Percentiles rank a stretch among this genome's conserved stretches.
These are phyloP conservation scores for Globisporangium polare DNA, from an alignment of 352 stramenopile genomes.

Conservation along the genomic window DNA sequence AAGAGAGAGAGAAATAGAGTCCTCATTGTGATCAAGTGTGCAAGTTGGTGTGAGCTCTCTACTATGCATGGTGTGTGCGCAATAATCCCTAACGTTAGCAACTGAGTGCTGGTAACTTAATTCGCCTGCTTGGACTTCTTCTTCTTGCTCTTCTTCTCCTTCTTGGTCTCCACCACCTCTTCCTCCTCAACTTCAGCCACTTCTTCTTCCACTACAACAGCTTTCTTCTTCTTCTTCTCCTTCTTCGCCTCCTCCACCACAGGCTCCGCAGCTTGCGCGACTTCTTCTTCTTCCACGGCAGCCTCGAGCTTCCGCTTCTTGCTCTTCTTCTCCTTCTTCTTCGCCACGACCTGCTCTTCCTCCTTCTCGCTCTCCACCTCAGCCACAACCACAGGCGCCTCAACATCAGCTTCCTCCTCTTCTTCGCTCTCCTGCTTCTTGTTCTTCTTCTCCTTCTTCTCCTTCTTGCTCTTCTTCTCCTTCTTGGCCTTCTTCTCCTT, in stretches of 20 bases:
- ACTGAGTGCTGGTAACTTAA: not conserved
- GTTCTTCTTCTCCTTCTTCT: slow-evolving; percentile 9
- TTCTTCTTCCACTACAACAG: slow-evolving; percentile 1
- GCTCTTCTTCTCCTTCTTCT: slow-evolving; percentile 21
- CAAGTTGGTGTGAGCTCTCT: not conserved
- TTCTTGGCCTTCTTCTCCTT: slow-evolving; percentile 19
- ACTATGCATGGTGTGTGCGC: not conserved
- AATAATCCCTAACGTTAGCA: not conserved
- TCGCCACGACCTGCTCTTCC: slow-evolving; percentile 17
- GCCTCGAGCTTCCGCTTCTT: slow-evolving; percentile 21
- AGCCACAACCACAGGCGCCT: not conserved
- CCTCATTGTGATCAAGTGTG: not conserved
- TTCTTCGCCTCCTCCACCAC: slow-evolving; percentile 12
- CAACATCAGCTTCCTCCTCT: slow-evolving; percentile 17
- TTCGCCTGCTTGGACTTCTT: slow-evolving; percentile 31
- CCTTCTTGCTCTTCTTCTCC: slow-evolving; percentile 22
- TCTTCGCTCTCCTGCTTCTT: slow-evolving; percentile 14
- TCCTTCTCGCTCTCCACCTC: slow-evolving; percentile 25
- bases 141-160: slow-evolving; percentile 32
- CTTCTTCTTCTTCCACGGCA: slow-evolving; percentile 7
- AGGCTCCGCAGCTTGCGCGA: not conserved
- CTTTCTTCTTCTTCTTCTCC: slow-evolving; percentile 33
- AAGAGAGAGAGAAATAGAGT: not conserved
- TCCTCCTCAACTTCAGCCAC: slow-evolving; percentile 14
- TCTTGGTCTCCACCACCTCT: slow-evolving; percentile 9